Percentiles rank a stretch among this genome's conserved stretches.
phyloP scores from a whole-genome alignment of 116 monocot genomes.

The Papilionanthe hybrid region DNA sequence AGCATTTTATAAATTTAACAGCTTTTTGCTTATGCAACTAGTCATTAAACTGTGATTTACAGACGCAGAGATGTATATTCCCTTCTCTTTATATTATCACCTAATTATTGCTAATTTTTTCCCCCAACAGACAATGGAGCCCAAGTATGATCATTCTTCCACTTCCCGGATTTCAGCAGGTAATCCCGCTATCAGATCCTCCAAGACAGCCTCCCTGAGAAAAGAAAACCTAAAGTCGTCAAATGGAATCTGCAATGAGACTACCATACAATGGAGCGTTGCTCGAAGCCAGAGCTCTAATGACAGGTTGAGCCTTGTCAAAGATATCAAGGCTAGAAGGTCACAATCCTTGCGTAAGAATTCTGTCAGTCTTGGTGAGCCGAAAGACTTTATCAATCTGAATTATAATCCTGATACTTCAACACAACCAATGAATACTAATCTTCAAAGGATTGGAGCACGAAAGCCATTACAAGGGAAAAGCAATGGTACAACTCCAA shows the following conservation, averaged over 20 bases:
- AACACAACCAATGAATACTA: neutral
- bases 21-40: neutral
- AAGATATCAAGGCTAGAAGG: neutral
- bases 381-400: neutral
- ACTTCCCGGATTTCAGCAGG: neutral
- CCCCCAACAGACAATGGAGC: neutral
- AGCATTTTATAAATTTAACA: no score
- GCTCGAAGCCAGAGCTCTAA: constrained; percentile 7
- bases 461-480: no score
- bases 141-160: neutral
- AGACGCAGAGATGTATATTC: neutral
- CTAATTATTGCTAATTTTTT: neutral
- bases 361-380: neutral
- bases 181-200: neutral
- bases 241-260: neutral
- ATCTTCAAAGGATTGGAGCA: neutral
- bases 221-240: constrained; percentile 10
- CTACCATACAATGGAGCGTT: neutral
- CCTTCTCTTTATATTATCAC: neutral
- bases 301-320: neutral
- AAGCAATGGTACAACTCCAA: no score
- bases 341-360: neutral
- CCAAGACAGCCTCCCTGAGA: neutral
- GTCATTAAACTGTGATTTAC: neutral
- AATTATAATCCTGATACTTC: neutral